Evolutionary conservation across 2,329 filamentous ascomycete genomes (phyloP), one percentile per base, ranked within the genome.

Genomic region (Pseudocercospora pini-densiflorae): DNA sequence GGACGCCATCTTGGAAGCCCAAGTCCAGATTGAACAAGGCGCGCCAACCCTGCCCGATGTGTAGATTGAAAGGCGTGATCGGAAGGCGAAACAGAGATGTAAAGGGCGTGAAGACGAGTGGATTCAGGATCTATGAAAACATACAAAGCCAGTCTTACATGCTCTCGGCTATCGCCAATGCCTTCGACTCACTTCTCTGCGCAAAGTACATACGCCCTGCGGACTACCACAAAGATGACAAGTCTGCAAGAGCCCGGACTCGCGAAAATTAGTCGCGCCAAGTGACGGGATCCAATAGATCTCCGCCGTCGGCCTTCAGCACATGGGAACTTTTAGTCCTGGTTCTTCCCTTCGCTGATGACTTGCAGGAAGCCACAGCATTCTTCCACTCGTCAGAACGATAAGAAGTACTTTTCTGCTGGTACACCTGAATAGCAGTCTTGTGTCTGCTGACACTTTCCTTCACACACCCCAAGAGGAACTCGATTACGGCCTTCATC

Each of bases 1-100:
- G 33, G 63, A 66, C 14, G 70, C 64, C 70, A 70, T 69, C 14
- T 45, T 66, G 57, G 53, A 29, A 27, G 51, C 16, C 51, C 51
- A 27, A 27, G 51, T 54, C 24, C 10, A 2, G 29, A 40, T 55
- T 21, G 55, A 45, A 49, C 58, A 61, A 53, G 62, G 55, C 53
- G 43, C n/a, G 24, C 47, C 36, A 21, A 27, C 27, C 55, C 36
- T 36, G n/a, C 29, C 59, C 24, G 61, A 33, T n/a, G 43, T 33
- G 36, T 36, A 63, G 53, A 45, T 24, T 23, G 47, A 57, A 43
- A 54, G 51, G 53, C 51, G 51, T 51, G 54, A 19, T 4, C 27
- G 47, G 31, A 21, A 10, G 47, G 57, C 54, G 43, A 31, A 47
- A 51, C 31, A 59, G 27, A 31, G 33, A 51, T 54, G 59, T 31